A percentile compares a stretch with the other conserved stretches of the same genome.
Evolutionary conservation across 2,329 filamentous ascomycete genomes (phyloP).

Genomic region (Sclerotinia sclerotiorum): DNA sequence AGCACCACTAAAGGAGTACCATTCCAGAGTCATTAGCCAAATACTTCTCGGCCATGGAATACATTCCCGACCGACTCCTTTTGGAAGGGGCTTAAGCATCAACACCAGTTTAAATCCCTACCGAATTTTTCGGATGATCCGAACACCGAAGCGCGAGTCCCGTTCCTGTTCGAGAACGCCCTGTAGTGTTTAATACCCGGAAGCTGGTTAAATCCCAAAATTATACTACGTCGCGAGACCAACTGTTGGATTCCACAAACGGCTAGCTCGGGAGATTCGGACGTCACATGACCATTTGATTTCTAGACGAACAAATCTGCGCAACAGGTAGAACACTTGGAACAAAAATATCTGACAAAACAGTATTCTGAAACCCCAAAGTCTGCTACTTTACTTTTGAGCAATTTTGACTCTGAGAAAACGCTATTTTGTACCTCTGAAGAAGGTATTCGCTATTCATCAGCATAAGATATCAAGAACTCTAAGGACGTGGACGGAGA

Average conservation of each 20-base stretch:
- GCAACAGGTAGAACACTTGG: too few species aligned
- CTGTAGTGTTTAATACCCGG: background rate
- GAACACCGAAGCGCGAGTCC: background rate
- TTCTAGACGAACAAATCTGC: background rate
- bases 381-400: background rate
- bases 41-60: background rate
- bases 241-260: background rate
- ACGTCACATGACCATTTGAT: background rate
- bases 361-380: too few species aligned
- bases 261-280: too few species aligned
- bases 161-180: background rate
- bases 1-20: too few species aligned
- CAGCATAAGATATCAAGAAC: background rate
- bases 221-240: background rate
- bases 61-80: background rate
- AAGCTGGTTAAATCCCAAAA: background rate
- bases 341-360: background rate
- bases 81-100: background rate
- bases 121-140: background rate
- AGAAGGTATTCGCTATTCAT: background rate
- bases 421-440: too few species aligned
- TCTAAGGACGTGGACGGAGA: background rate
- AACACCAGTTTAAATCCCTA: background rate
- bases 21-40: background rate
- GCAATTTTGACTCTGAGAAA: too few species aligned